phyloP scores from a whole-genome alignment of 768 basidiomycete genomes.

The Trametes cubensis region DNA sequence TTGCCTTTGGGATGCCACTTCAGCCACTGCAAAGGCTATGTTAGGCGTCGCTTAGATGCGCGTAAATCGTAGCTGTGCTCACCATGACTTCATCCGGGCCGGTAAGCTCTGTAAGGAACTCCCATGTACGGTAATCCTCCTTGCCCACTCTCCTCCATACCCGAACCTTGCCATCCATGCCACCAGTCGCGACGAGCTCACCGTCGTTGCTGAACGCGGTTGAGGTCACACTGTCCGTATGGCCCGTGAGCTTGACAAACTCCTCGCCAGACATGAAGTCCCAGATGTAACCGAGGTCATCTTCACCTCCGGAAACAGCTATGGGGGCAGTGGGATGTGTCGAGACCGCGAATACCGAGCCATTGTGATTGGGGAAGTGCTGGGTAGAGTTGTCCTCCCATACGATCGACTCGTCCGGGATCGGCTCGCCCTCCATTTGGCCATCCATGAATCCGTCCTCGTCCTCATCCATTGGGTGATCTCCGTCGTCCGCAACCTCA shows the following conservation, averaged over 20 bases:
- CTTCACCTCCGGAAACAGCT: conserved; percentile 92
- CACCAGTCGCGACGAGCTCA: conserved; percentile 91
- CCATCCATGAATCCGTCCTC: conserved; percentile 31
- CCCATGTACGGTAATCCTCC: conserved; percentile 80
- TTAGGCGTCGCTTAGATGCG: not conserved
- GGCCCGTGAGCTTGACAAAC: conserved; percentile 85
- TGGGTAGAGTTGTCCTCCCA: conserved; percentile 68
- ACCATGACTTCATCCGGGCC: conserved; percentile 97
- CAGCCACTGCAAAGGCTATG: conserved; percentile 62
- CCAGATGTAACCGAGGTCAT: conserved; percentile 95
- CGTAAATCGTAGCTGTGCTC: conserved; percentile 33
- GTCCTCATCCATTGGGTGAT: conserved; percentile 74
- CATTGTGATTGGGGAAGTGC: conserved; percentile 64
- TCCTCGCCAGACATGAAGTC: conserved; percentile 79
- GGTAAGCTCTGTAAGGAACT: conserved; percentile 90
- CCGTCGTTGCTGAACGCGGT: conserved; percentile 86
- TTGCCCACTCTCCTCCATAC: conserved; percentile 87
- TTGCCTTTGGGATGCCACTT: conserved; percentile 95
- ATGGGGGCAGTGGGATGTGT: conserved; percentile 82
- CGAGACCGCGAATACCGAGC: conserved; percentile 84
- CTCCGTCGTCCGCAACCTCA: conserved; percentile 68
- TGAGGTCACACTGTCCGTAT: conserved; percentile 86
- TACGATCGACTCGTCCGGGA: conserved; percentile 33
- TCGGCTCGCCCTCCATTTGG: conserved; percentile 32
- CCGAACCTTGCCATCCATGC: conserved; percentile 95